These are phyloP conservation scores for Pichia heedii DNA, from an alignment of 805 yeast species.

Conservation along the genomic window DNA sequence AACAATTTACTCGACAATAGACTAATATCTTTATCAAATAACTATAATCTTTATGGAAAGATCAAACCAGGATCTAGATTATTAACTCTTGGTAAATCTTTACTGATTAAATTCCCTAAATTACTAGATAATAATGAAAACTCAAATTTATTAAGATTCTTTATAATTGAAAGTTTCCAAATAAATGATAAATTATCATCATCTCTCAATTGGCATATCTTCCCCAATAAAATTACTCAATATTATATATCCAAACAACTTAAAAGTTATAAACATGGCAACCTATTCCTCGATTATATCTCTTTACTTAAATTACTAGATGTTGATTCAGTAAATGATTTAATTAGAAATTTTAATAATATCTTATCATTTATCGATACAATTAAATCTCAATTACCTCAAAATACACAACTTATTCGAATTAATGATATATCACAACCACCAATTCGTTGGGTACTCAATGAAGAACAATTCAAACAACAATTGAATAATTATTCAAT, in stretches of 20 bases:
- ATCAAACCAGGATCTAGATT: slow-evolving; percentile 26
- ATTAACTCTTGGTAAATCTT: slow-evolving; percentile 10
- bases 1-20: slow-evolving; percentile 8
- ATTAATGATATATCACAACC: not conserved
- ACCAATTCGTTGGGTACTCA: slow-evolving; percentile 22
- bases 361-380: not conserved
- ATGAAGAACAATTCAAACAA: slow-evolving; percentile 15
- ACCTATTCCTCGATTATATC: not conserved
- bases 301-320: not conserved
- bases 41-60: slow-evolving; percentile 23
- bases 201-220: slow-evolving; percentile 21
- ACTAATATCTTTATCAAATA: slow-evolving; percentile 16
- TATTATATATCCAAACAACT: not conserved
- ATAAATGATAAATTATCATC: slow-evolving; percentile 24
- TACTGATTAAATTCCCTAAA: not conserved
- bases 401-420: not conserved
- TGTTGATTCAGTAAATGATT: not conserved
- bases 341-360: not conserved
- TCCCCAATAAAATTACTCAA: not conserved
- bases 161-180: slow-evolving; percentile 11
- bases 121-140: slow-evolving; percentile 12
- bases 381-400: not conserved
- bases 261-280: not conserved
- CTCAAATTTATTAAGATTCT: not conserved
- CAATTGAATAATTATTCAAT: slow-evolving; percentile 15